These are phyloP conservation scores for Chalciporus sphaerocephalus DNA, from an alignment of 768 basidiomycete genomes.

Conservation along the genomic window DNA sequence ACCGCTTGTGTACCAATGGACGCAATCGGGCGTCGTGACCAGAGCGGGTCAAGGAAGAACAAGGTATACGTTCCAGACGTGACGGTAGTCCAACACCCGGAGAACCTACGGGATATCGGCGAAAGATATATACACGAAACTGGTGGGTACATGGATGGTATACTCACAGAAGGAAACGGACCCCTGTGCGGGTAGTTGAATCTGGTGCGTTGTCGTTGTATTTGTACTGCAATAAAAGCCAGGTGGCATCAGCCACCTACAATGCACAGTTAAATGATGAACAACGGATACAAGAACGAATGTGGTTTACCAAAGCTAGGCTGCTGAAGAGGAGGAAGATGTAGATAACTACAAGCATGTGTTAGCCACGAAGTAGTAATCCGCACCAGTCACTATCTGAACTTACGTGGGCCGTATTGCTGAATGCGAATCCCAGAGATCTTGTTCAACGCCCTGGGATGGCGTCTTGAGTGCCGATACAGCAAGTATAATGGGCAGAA, in stretches of 20 bases:
- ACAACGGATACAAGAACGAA: neutral
- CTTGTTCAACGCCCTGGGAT: conserved; percentile 50
- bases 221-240: conserved; percentile 55
- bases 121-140: conserved; percentile 1
- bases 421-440: conserved; percentile 42
- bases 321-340: conserved; percentile 46
- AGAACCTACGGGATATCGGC: conserved; percentile 39
- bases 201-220: conserved; percentile 51
- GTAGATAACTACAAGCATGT: conserved; percentile 42
- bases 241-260: conserved; percentile 52
- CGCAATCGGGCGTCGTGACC: conserved; percentile 48
- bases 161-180: conserved; percentile 48
- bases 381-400: neutral
- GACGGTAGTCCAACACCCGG: conserved; percentile 56
- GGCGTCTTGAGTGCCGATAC: conserved; percentile 41
- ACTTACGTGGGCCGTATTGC: conserved; percentile 52
- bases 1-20: conserved; percentile 58
- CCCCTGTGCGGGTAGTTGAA: conserved; percentile 38
- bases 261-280: conserved; percentile 4
- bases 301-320: conserved; percentile 40
- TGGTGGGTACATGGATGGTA: neutral
- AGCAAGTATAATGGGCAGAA: conserved; percentile 48
- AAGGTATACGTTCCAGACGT: conserved; percentile 51
- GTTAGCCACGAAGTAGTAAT: conserved; percentile 18
- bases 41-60: conserved; percentile 56